phyloP scores from a whole-genome alignment of 805 yeast species.

The Pichia sporocuriosa region DNA sequence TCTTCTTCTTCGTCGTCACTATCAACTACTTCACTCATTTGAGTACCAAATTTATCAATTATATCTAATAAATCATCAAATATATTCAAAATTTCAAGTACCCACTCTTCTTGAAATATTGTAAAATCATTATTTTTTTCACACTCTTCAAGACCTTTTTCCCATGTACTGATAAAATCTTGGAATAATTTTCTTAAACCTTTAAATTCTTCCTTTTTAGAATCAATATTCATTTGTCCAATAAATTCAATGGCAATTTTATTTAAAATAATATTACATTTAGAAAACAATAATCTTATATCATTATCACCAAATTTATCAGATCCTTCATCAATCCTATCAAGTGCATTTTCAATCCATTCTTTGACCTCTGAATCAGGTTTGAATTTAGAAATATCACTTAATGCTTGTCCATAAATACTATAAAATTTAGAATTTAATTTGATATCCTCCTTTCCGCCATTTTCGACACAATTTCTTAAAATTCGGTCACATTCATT shows the following conservation, averaged over 20 bases:
- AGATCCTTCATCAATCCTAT: constrained; percentile 57
- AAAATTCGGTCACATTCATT: constrained; percentile 85
- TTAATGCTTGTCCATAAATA: constrained; percentile 65
- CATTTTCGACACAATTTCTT: constrained; percentile 35
- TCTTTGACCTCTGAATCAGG: constrained; percentile 16
- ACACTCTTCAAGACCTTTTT: constrained; percentile 33
- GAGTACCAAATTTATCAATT: constrained; percentile 57
- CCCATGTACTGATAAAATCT: constrained; percentile 41
- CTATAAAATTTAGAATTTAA: constrained; percentile 55
- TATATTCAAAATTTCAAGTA: constrained; percentile 47
- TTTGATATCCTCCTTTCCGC: constrained; percentile 24
- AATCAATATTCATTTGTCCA: constrained; percentile 40
- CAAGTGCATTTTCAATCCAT: constrained; percentile 66
- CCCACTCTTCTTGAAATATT: constrained; percentile 24
- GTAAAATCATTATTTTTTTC: constrained; percentile 17
- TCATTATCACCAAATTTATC: constrained; percentile 40
- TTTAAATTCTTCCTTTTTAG: constrained; percentile 30
- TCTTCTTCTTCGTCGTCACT: constrained; percentile 45
- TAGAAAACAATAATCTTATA: constrained; percentile 41
- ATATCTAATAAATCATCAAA: constrained; percentile 66
- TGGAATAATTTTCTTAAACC: constrained; percentile 38
- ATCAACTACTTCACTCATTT: constrained; percentile 53
- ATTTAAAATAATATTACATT: constrained; percentile 45
- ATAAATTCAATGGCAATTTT: constrained; percentile 54
- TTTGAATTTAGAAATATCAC: constrained; percentile 56